Conservation (phyloP, 768 basidiomycete genomes). For the Thelephora ganbajun region DNA sequence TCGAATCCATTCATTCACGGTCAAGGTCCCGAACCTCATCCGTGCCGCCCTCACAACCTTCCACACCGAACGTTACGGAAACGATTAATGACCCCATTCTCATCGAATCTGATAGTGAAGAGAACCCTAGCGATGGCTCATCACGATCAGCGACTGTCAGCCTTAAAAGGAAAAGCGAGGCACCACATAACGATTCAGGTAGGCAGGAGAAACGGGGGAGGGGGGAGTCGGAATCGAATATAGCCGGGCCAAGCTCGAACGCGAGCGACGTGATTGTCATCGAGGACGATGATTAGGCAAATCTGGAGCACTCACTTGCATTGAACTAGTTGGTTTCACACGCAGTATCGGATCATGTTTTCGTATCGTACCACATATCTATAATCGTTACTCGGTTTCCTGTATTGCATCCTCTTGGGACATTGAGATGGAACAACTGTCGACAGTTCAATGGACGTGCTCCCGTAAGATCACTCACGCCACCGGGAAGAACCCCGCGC, state of each 20-base stretch:
- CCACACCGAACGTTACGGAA: conserved; percentile 8
- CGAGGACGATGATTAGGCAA: conserved; percentile 10
- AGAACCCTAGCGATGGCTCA: background rate
- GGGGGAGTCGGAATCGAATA: conserved; percentile 1
- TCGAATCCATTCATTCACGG: too few species aligned
- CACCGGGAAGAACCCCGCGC: too few species aligned
- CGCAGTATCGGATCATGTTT: too few species aligned
- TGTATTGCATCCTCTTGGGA: too few species aligned
- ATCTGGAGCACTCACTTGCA: background rate
- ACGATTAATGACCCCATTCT: conserved; percentile 3
- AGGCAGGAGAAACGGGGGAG: background rate
- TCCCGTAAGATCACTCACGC: too few species aligned
- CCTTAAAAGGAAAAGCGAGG: conserved; percentile 10
- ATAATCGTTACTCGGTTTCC: too few species aligned
- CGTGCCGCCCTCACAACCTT: conserved; percentile 1
- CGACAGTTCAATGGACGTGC: too few species aligned
- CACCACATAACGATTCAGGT: conserved; percentile 4
- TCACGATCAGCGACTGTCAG: conserved; percentile 5
- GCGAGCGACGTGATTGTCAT: conserved; percentile 16
- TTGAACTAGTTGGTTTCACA: background rate
- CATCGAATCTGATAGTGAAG: conserved; percentile 14
- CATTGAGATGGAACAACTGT: too few species aligned
- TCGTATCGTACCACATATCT: too few species aligned
- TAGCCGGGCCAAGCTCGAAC: background rate
- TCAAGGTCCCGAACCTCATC: background rate